phyloP scores from a whole-genome alignment of 345 rosid species.

The Draba incana region DNA sequence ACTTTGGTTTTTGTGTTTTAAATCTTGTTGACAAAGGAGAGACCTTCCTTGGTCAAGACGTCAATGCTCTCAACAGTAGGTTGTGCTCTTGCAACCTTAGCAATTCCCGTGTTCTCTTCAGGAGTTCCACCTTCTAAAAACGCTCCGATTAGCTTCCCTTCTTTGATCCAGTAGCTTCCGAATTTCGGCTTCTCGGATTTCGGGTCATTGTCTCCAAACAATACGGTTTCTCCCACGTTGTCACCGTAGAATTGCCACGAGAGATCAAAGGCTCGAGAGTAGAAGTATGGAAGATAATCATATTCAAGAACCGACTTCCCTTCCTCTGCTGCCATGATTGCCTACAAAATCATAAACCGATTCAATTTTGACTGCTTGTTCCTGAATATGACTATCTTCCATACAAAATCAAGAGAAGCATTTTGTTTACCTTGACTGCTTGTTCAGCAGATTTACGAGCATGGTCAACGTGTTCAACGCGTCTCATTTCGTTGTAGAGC shows the following conservation, averaged over 20 bases:
- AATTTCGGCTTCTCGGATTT: slow-evolving; percentile 70
- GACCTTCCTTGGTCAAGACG: slow-evolving; percentile 62
- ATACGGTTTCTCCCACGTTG: slow-evolving; percentile 59
- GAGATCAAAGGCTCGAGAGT: slow-evolving; percentile 53
- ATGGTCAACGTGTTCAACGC: slow-evolving; percentile 98
- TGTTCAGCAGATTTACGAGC: slow-evolving; percentile 98
- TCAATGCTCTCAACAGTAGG: slow-evolving; percentile 69
- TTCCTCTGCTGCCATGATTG: slow-evolving; percentile 69
- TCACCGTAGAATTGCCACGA: slow-evolving; percentile 99
- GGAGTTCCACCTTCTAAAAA: slow-evolving; percentile 90
- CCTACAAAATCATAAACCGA: slow-evolving; percentile 41
- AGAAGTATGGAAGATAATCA: slow-evolving; percentile 53
- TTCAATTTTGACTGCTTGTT: slow-evolving; percentile 73
- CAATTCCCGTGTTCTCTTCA: slow-evolving; percentile 86
- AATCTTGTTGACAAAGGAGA: slow-evolving; percentile 52
- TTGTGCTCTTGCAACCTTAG: slow-evolving; percentile 73
- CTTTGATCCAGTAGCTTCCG: slow-evolving; percentile 88
- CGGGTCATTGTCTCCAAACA: slow-evolving; percentile 77
- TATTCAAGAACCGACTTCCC: slow-evolving; percentile 66
- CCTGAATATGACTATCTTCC: slow-evolving; percentile 12
- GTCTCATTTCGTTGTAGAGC: slow-evolving; percentile 71
- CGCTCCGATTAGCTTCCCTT: slow-evolving; percentile 82
- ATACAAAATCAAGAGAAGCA: neutral
- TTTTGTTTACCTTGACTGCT: slow-evolving; percentile 64
- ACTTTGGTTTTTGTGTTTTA: neutral